Evolutionary conservation across 331 rosid species (phyloP).

Genomic region (Quercus tomentella): DNA sequence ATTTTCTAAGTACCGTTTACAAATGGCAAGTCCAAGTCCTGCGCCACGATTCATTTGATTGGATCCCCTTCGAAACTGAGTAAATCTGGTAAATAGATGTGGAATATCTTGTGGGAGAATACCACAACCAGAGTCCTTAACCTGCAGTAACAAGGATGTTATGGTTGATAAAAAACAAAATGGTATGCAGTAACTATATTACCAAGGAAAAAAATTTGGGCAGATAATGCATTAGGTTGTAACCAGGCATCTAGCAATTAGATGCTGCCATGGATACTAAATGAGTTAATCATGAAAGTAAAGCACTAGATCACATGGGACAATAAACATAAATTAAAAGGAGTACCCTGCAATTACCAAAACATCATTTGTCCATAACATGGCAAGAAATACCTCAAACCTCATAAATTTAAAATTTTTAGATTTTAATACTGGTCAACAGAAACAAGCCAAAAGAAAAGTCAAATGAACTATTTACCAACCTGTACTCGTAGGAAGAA

Average conservation of each 20-base stretch:
- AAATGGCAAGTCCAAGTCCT: slow-evolving; percentile 93
- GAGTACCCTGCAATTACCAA: background rate
- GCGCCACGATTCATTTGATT: slow-evolving; percentile 45
- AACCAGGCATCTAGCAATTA: slow-evolving; percentile 7
- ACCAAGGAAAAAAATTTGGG: background rate
- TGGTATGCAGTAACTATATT: slow-evolving; percentile 2
- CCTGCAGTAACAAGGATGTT: slow-evolving; percentile 38
- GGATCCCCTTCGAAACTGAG: slow-evolving; percentile 54
- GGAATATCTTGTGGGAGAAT: slow-evolving; percentile 72
- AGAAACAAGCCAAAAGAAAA: background rate
- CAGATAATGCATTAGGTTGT: background rate
- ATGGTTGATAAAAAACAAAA: background rate
- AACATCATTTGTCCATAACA: background rate
- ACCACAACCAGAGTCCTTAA: slow-evolving; percentile 92
- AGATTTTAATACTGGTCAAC: too few species aligned
- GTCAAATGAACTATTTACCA: slow-evolving; percentile 7
- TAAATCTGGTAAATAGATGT: slow-evolving; percentile 65
- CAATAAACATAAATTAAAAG: background rate
- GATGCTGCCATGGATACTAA: background rate
- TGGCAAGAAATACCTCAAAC: background rate
- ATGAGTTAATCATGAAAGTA: background rate
- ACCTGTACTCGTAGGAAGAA: slow-evolving; percentile 77
- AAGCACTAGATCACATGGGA: background rate
- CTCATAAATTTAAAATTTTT: background rate
- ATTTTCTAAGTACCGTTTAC: slow-evolving; percentile 57